Evolutionary conservation across 1,139 yeast species (phyloP).

Genomic region (Suhomyces bribrorum): DNA sequence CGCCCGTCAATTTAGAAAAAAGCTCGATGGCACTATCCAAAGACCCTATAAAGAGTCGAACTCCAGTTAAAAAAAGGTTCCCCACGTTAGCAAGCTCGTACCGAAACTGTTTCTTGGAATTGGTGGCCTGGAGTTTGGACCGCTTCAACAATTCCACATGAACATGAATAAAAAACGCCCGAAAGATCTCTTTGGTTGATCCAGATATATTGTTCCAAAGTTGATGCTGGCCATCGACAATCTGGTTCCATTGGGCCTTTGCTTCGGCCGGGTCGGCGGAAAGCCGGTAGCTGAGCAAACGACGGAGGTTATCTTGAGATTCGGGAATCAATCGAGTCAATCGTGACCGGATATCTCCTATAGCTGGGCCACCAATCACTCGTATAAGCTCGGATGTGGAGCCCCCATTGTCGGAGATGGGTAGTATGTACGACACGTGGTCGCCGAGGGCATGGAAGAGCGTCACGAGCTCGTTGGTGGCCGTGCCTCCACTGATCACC

Average conservation of each 20-base stretch:
- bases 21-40: slow-evolving; percentile 82
- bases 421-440: slow-evolving; percentile 65
- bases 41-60: slow-evolving; percentile 78
- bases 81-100: slow-evolving; percentile 84
- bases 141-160: slow-evolving; percentile 77
- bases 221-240: slow-evolving; percentile 77
- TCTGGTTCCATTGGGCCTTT: slow-evolving; percentile 68
- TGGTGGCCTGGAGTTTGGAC: slow-evolving; percentile 46
- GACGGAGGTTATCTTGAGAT: slow-evolving; percentile 43
- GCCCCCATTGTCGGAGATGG: slow-evolving; percentile 93
- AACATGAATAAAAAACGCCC: slow-evolving; percentile 77
- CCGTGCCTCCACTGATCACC: slow-evolving; percentile 74
- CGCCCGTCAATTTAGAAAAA: slow-evolving; percentile 64
- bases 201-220: slow-evolving; percentile 65
- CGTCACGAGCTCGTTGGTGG: slow-evolving; percentile 63
- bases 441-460: slow-evolving; percentile 44
- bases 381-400: slow-evolving; percentile 90
- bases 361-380: slow-evolving; percentile 92
- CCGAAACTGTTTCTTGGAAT: slow-evolving; percentile 54
- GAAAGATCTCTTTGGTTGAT: slow-evolving; percentile 68
- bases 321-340: slow-evolving; percentile 68
- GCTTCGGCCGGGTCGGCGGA: slow-evolving; percentile 56
- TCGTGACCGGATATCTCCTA: slow-evolving; percentile 87
- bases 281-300: slow-evolving; percentile 62
- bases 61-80: slow-evolving; percentile 80